Percentiles rank a stretch among this genome's conserved stretches.
Conservation (phyloP, 257 asterid species). For the Solanum gracilifrons region DNA sequence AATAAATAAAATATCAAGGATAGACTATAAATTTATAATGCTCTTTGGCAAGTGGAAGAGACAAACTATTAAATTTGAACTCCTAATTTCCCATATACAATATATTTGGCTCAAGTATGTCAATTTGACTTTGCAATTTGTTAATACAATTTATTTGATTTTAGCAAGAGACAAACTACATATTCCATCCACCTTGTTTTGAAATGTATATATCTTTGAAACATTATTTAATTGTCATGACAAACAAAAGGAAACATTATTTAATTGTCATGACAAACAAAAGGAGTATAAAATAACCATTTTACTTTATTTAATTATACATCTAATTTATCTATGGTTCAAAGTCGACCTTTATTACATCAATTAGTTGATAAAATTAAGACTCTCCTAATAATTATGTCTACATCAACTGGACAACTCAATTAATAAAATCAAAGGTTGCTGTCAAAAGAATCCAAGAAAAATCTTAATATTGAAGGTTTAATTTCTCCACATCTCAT, state of each 20-base stretch:
- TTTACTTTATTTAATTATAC: not conserved
- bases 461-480: not conserved
- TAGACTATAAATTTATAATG: not conserved
- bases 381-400: not conserved
- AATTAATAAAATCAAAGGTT: not conserved
- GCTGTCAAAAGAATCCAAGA: not conserved
- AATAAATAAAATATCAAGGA: not conserved
- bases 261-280: not conserved
- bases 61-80: not conserved
- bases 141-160: not conserved
- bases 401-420: not conserved
- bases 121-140: not conserved
- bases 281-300: not conserved
- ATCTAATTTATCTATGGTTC: not conserved
- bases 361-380: not conserved
- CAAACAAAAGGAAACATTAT: not conserved
- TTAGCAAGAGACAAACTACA: not conserved
- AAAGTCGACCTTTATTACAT: not conserved
- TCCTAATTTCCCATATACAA: not conserved
- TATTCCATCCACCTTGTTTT: not conserved
- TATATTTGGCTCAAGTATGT: not conserved
- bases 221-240: not conserved
- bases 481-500: not conserved
- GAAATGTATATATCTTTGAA: not conserved
- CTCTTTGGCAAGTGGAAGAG: not conserved